These are phyloP conservation scores for Cercospora sesami DNA, from an alignment of 2,329 filamentous ascomycete genomes.

Conservation along the genomic window DNA sequence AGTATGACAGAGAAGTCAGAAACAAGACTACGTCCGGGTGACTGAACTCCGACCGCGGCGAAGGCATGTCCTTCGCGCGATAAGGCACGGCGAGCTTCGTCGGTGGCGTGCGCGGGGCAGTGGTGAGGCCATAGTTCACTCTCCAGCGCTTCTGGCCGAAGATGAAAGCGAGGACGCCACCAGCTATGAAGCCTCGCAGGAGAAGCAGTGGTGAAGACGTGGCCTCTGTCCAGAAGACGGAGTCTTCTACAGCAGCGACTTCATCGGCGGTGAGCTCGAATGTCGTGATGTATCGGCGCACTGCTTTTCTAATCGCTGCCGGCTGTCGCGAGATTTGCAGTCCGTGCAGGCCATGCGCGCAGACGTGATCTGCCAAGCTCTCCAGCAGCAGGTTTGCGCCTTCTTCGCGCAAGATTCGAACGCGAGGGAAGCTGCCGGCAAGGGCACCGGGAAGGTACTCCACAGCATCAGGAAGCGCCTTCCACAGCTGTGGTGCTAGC, in stretches of 20 bases:
- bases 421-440: conserved; percentile 52
- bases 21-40: conserved; percentile 68
- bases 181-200: conserved; percentile 62
- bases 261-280: conserved; percentile 18
- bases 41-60: conserved; percentile 63
- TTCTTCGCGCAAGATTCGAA: conserved; percentile 55
- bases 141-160: conserved; percentile 66
- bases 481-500: conserved; percentile 6
- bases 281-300: conserved; percentile 28
- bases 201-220: conserved; percentile 50
- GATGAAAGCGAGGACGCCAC: conserved; percentile 60
- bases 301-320: conserved; percentile 18
- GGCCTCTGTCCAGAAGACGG: conserved; percentile 21
- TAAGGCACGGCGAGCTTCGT: conserved; percentile 63
- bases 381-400: conserved; percentile 47
- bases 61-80: conserved; percentile 63
- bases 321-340: conserved; percentile 25
- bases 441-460: conserved; percentile 13
- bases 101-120: conserved; percentile 47
- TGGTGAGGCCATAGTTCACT: conserved; percentile 55
- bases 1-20: conserved; percentile 66
- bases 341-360: conserved; percentile 32
- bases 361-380: conserved; percentile 38
- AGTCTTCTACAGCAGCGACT: conserved; percentile 18
- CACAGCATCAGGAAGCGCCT: conserved; percentile 22